Percentiles rank a stretch among this genome's conserved stretches.
These are phyloP conservation scores for Trifolium dubium DNA, from an alignment of 306 rosid species.

Conservation along the genomic window DNA sequence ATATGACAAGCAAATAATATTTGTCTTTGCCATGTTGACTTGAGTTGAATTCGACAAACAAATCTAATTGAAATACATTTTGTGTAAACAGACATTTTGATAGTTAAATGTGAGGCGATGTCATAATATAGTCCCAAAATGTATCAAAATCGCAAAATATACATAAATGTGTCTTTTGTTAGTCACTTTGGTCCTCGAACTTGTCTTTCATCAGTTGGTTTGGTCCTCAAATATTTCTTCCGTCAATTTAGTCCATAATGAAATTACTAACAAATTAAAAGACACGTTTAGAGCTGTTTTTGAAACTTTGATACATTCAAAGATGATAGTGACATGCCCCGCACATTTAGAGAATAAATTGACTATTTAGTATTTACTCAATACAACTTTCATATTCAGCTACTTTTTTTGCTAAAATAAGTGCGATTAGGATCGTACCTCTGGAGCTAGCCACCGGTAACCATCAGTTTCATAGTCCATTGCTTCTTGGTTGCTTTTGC, in stretches of 20 bases:
- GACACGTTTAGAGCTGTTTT: background rate
- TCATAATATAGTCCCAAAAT: background rate
- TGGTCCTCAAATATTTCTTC: too few relatives aligned
- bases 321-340: background rate
- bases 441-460: conserved; percentile 90
- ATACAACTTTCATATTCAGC: conserved; percentile 19
- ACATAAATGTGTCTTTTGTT: background rate
- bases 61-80: too few relatives aligned
- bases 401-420: conserved; percentile 28
- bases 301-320: background rate
- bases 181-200: background rate
- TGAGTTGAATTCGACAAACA: too few relatives aligned
- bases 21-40: background rate
- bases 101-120: background rate
- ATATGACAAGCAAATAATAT: conserved; percentile 3
- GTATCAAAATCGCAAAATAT: background rate
- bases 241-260: too few relatives aligned
- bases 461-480: conserved; percentile 91
- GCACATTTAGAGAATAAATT: background rate
- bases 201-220: too few relatives aligned
- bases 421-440: conserved; percentile 59
- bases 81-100: background rate
- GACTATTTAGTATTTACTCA: background rate
- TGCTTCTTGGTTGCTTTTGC: conserved; percentile 78
- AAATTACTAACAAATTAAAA: too few relatives aligned